Base-by-base conservation (phyloP, 768 basidiomycete species). In the Lentinula detonsa region DNA sequence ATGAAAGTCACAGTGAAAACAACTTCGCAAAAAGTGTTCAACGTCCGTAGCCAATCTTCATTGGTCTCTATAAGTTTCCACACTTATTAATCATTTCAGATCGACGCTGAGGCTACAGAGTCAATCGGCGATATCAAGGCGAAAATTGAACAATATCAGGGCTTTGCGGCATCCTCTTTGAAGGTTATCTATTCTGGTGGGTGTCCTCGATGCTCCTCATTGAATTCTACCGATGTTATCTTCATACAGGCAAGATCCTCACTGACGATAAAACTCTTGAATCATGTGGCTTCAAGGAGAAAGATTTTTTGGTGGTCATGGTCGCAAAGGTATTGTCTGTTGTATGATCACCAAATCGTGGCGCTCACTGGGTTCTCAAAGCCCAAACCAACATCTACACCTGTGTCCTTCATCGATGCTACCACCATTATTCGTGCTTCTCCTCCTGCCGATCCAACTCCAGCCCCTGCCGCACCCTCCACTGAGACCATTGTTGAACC, bases 251-350 rank as follows among this genome's bases (percentile, higher is more conserved):
- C 59, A 95, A 96, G 80, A 89, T 99, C 51, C 81, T 98, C 21
- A 71, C 84, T 9, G 95, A 99, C 72, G 84, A 86, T 61, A 95
- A 95, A 78, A 90, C 89, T 1, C 83, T 99, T 39, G 90, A 83
- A 67, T 88, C 90, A 50, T 91, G 89, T 69, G 85, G 89, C 58
- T 91, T 98, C 80, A 95, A 97, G 77, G 96, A 98, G 75, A 98
- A 97, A 78, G 96, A 97, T 73, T 99, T 99, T 77, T 77, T 98
- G 62, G 97, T 99, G n/a, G 85, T 99, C 46, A 99, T 98, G 96
- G 92, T 98, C 37, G 85, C 94, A 55, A 98, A 97, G 86, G 95
- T 95, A 64, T 55, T 77, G 6, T 48, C 21, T 48, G 42, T 21
- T 37, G 45, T 54, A 18, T 58, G 43, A 52, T 55, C 37, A 58